Evolutionary conservation across 2,329 filamentous ascomycete species (phyloP).

Genomic region (Gaeumannomyces sp.): DNA sequence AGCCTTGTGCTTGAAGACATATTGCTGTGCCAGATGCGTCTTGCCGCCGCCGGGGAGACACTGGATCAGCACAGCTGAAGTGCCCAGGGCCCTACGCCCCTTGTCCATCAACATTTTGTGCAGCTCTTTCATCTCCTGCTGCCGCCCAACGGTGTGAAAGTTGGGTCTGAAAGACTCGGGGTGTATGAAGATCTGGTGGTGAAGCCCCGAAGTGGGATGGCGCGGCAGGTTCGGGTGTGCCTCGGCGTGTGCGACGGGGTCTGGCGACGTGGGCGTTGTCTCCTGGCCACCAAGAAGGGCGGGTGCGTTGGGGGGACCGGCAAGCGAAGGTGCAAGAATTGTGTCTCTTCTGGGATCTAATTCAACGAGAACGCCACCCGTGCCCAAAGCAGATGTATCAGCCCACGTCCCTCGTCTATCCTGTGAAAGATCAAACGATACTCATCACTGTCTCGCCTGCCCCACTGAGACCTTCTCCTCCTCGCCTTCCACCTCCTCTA

Average conservation of each 20-base stretch:
- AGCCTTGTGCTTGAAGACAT: slow-evolving; percentile 53
- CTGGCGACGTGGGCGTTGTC: not conserved
- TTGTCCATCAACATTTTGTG: slow-evolving; percentile 54
- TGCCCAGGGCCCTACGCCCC: slow-evolving; percentile 48
- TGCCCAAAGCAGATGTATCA: slow-evolving; percentile 4
- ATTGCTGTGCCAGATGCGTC: slow-evolving; percentile 62
- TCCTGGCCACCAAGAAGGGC: not conserved
- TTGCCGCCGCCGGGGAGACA: slow-evolving; percentile 63
- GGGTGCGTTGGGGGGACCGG: not conserved
- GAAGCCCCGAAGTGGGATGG: slow-evolving; percentile 11
- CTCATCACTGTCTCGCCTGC: not conserved
- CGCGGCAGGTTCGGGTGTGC: slow-evolving; percentile 1
- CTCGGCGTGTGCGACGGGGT: not conserved
- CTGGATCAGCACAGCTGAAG: slow-evolving; percentile 57
- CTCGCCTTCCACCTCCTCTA: slow-evolving; percentile 5
- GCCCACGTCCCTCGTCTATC: not conserved
- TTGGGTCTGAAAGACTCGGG: slow-evolving; percentile 58
- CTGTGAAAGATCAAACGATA: not conserved
- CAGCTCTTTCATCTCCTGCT: slow-evolving; percentile 49
- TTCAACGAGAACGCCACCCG: not conserved
- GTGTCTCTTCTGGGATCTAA: slow-evolving; percentile 9
- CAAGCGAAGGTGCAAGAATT: slow-evolving; percentile 5
- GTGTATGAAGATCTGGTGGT: slow-evolving; percentile 30
- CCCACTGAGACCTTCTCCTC: not conserved
- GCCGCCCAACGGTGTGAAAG: slow-evolving; percentile 54